phyloP scores from a whole-genome alignment of 148 eudicot species.

The Persicaria maculosa region DNA sequence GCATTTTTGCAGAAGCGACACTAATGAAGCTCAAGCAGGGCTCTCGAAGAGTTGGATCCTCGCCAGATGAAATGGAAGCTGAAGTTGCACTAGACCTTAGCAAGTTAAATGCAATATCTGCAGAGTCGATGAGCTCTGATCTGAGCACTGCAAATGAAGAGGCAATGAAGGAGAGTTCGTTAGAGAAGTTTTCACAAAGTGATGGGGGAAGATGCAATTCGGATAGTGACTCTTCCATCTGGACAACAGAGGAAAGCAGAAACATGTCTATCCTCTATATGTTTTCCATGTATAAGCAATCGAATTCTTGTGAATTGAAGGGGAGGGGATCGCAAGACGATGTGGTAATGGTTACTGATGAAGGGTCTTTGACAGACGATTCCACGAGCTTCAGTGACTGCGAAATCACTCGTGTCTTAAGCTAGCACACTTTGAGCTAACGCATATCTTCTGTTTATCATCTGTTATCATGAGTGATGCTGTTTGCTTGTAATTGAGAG shows the following conservation, averaged over 20 bases:
- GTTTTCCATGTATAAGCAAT: slow-evolving; percentile 26
- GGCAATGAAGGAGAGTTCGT: not conserved
- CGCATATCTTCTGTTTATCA: not conserved
- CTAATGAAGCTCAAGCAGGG: slow-evolving; percentile 68
- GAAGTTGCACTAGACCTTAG: not conserved
- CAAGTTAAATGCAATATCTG: not conserved
- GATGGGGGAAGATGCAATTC: not conserved
- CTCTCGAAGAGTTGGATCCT: slow-evolving; percentile 18
- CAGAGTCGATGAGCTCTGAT: not conserved
- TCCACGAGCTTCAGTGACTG: not conserved
- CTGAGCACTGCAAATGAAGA: slow-evolving; percentile 6
- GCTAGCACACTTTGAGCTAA: not conserved
- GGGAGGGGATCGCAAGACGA: slow-evolving; percentile 4
- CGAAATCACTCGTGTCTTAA: not conserved
- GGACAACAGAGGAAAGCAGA: not conserved
- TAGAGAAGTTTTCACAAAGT: not conserved
- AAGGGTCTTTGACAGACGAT: slow-evolving; percentile 8
- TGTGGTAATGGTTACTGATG: not conserved
- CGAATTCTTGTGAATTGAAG: slow-evolving; percentile 8
- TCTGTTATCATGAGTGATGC: not conserved
- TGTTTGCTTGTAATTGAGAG: not conserved
- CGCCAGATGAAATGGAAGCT: slow-evolving; percentile 3
- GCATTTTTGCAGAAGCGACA: slow-evolving; percentile 47
- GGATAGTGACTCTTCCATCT: slow-evolving; percentile 7
- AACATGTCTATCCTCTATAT: slow-evolving; percentile 14